Evolutionary conservation across 495 filamentous ascomycete species (phyloP), one percentile per base, ranked within the genome.

Genomic region (Tetracladium marchalianum): DNA sequence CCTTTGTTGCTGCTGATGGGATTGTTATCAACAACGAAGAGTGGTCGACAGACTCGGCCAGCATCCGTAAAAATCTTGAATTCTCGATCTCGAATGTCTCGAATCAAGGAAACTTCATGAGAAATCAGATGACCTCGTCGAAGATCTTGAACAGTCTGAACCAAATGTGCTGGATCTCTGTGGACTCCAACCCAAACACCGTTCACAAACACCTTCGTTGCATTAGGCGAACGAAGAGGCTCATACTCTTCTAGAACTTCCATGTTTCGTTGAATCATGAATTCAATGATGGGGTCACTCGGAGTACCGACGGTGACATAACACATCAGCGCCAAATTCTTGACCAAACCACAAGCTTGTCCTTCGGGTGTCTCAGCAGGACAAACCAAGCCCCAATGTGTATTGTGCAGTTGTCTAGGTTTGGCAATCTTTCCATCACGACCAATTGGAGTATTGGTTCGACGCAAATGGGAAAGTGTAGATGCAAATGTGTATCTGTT

Each of bases 51-150:
- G 31, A 99, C 88, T 60, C 92, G 80, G 10, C 92, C 92, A 35
- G 90, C 88, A 63, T 99, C 92, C 5, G 92, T 95, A 62, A 96
- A 95, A 58, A 99, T 90, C 64, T 95, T 95, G 75, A 99, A 95
- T 60, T 97, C 92, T 32, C 90, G 78, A 57, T 97, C 92, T 59
- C 93, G 82, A 48, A 97, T 95, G 54, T 99, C 92, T 47, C 90
- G 75, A 56, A 99, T 81, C 48, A 99, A 72, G 52, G 87, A 95
- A 47, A 96, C 86, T 67, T 96, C 90, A 56, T 83, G 82, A 1
- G 81, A 83, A 49, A 96, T 86, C 61, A 82, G 72, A 54, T 80
- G 78, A 39, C 56, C 55, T 19, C 90, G 72, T 38, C 93, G 78
- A 36, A 96, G 67, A n/a, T 80, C 70, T 43, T 80, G 75, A 40